Conservation (phyloP, 805 yeast genomes). For the Candida suzukii region DNA sequence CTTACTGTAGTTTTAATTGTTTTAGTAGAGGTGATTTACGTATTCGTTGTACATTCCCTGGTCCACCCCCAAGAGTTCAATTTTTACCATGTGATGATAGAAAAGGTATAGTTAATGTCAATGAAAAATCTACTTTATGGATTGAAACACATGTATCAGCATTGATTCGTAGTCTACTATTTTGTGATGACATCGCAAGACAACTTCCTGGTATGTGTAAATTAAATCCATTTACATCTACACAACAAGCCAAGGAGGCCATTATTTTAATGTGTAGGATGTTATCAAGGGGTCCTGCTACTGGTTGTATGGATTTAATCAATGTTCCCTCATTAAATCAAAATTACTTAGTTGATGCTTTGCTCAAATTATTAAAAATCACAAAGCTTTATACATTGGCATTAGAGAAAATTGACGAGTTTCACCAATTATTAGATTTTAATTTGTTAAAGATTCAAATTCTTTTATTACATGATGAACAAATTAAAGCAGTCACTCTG, state of each 20-base stretch:
- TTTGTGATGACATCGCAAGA: slow-evolving; percentile 45
- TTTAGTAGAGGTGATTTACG: slow-evolving; percentile 71
- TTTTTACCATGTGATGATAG: slow-evolving; percentile 44
- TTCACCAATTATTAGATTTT: slow-evolving; percentile 12
- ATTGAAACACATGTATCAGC: slow-evolving; percentile 53
- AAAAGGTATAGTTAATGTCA: slow-evolving; percentile 51
- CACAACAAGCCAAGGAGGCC: slow-evolving; percentile 28
- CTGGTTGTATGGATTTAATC: slow-evolving; percentile 33
- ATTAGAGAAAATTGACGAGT: slow-evolving; percentile 27
- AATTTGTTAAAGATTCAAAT: slow-evolving; percentile 35
- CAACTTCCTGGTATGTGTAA: slow-evolving; percentile 55
- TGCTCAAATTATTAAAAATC: slow-evolving; percentile 33
- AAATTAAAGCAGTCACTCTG: slow-evolving; percentile 38
- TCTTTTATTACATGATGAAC: slow-evolving; percentile 33
- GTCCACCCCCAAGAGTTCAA: slow-evolving; percentile 30
- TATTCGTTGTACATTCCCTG: slow-evolving; percentile 52
- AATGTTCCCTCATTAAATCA: slow-evolving; percentile 31
- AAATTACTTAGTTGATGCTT: slow-evolving; percentile 48
- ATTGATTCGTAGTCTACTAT: slow-evolving; percentile 46
- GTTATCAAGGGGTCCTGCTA: slow-evolving; percentile 39
- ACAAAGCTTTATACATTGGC: slow-evolving; percentile 33
- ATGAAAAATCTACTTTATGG: slow-evolving; percentile 50
- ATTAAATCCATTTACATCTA: slow-evolving; percentile 34
- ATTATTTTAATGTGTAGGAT: slow-evolving; percentile 31
- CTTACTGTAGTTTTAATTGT: slow-evolving; percentile 66